Evolutionary conservation across 768 basidiomycete genomes (phyloP), one percentile per base, ranked within the genome.

Genomic region (Hericium rajendrae): DNA sequence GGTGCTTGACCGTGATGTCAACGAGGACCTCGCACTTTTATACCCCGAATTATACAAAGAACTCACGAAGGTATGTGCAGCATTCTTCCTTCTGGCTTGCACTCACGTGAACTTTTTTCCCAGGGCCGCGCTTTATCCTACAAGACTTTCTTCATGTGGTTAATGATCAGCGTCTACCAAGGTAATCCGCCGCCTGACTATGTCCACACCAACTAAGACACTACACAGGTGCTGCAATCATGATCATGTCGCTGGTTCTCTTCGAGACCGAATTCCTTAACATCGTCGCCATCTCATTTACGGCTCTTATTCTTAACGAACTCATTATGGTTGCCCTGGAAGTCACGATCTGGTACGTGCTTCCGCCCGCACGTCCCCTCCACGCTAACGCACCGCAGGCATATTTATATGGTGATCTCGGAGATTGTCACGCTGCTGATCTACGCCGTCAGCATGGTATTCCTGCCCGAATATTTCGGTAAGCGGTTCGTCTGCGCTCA

Each of bases 11-110:
- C 81, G 85, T 40, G 97, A 99, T 68, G 91, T 99, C 54, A 98
- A 85, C 68, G 93, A 97, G 69, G 93, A 97, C 72, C 71, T 98
- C 57, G 94, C 97, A 0, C 73, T 98, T 62, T 76, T 97, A 57
- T 99, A 98, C 72, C 97, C 97, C 0, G 97, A 99, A 72, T 71
- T 99, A 59, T 99, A 98, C 72, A 97, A 97, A 72, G 97, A 98
- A 62, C 73, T 98, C 61, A 94, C 91, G 22, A 98, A 98, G 86
- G 94, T 88, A 54, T 51, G 73, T 69, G n/a, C 20, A 10, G 13
- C 0, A 40, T 28, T 4, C 48, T 52, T 40, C 26, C 38, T 15
- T 4, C 11, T 15, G 12, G 49, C 51, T 51, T 11, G n/a, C 26
- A 10, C 12, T 28, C n/a, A 12, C 32, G 20, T 32, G 59, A 8